These are phyloP conservation scores for Myxozyma monticola DNA, from an alignment of 805 yeast genomes.

Conservation along the genomic window DNA sequence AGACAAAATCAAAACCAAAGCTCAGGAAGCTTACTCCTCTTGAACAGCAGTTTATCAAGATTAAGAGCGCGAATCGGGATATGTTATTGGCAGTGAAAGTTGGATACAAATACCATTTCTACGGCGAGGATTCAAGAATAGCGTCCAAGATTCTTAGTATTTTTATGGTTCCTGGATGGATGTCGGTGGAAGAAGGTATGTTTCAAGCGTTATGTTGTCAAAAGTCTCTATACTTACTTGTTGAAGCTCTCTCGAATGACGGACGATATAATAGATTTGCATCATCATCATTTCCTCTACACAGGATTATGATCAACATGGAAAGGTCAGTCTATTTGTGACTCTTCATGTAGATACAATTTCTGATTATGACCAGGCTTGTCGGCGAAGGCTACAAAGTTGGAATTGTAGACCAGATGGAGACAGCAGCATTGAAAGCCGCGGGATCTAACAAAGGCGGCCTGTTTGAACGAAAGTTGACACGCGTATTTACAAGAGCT, in stretches of 20 bases:
- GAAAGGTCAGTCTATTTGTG: conserved; percentile 46
- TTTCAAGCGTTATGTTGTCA: background rate
- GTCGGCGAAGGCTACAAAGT: conserved; percentile 73
- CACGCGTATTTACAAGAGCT: conserved; percentile 76
- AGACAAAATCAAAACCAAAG: background rate
- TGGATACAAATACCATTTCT: conserved; percentile 88
- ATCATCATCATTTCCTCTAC: conserved; percentile 82
- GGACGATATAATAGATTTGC: conserved; percentile 61
- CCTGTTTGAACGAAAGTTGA: conserved; percentile 66
- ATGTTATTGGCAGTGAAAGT: conserved; percentile 80
- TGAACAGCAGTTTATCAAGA: conserved; percentile 70
- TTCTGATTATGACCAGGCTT: conserved; percentile 38
- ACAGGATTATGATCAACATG: conserved; percentile 69
- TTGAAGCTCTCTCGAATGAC: conserved; percentile 1
- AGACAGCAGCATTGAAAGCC: conserved; percentile 72
- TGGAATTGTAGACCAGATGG: conserved; percentile 83
- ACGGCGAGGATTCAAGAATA: conserved; percentile 74
- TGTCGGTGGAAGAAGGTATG: conserved; percentile 49
- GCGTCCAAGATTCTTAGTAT: conserved; percentile 67
- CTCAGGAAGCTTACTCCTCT: conserved; percentile 63
- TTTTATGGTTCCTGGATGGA: conserved; percentile 70
- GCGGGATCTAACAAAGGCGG: conserved; percentile 51
- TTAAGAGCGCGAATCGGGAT: conserved; percentile 62
- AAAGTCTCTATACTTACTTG: background rate
- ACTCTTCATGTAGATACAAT: background rate